Evolutionary conservation across 164 flowering plant genomes (phyloP).

Genomic region (Akebia trifoliata): DNA sequence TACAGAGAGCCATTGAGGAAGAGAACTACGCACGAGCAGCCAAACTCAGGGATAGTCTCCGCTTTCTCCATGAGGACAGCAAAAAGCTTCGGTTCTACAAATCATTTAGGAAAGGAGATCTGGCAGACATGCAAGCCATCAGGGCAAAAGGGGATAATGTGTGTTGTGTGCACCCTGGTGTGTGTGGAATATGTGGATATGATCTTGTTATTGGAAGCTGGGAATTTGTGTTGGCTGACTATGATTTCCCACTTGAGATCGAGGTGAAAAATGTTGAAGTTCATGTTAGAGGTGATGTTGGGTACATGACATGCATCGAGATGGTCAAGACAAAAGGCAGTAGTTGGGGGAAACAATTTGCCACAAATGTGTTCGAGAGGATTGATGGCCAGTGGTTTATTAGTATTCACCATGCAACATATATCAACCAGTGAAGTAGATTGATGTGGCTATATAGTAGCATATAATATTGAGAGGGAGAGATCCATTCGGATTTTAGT

Average conservation of each 20-base stretch:
- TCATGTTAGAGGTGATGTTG: slow-evolving; percentile 75
- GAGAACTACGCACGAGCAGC: slow-evolving; percentile 86
- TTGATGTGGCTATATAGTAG: too few species aligned
- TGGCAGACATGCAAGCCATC: slow-evolving; percentile 37
- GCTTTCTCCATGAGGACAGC: slow-evolving; percentile 62
- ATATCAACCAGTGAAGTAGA: slow-evolving; percentile 38
- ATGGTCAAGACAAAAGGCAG: slow-evolving; percentile 83
- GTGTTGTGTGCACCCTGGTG: slow-evolving; percentile 46
- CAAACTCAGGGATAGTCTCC: slow-evolving; percentile 72
- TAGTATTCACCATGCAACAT: slow-evolving; percentile 84
- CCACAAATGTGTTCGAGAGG: slow-evolving; percentile 83
- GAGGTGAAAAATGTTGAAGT: slow-evolving; percentile 64
- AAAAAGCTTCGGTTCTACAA: slow-evolving; percentile 73
- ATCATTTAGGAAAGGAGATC: slow-evolving; percentile 62
- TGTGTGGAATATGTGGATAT: slow-evolving; percentile 45
- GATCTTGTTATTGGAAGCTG: slow-evolving; percentile 87
- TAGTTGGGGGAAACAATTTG: slow-evolving; percentile 93
- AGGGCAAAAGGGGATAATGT: slow-evolving; percentile 68
- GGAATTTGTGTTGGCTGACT: slow-evolving; percentile 82
- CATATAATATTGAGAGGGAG: too few species aligned
- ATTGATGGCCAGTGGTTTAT: slow-evolving; percentile 77
- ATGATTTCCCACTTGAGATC: slow-evolving; percentile 80
- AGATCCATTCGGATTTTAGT: too few species aligned
- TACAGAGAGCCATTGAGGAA: slow-evolving; percentile 62
- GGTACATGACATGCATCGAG: slow-evolving; percentile 76